These are phyloP conservation scores for Vigna radiata DNA, from an alignment of 306 rosid genomes.

Conservation along the genomic window DNA sequence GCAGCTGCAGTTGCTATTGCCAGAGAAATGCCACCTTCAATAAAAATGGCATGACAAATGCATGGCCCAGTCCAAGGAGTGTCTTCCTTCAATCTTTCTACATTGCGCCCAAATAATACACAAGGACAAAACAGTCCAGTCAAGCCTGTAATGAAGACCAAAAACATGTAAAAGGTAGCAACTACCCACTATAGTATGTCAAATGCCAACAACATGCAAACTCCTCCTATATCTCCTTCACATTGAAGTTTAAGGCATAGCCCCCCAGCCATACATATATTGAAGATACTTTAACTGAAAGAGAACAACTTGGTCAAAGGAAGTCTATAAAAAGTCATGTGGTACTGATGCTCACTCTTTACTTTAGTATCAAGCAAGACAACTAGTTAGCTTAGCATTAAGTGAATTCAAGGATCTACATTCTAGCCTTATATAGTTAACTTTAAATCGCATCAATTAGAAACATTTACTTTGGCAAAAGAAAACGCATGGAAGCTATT, in stretches of 20 bases:
- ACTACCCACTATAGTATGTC: neutral
- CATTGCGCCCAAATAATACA: constrained; percentile 88
- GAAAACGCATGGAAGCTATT: no score
- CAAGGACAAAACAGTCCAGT: constrained; percentile 94
- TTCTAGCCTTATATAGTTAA: neutral
- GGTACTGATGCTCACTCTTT: neutral
- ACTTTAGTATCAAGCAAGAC: neutral
- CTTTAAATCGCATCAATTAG: neutral
- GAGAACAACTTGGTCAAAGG: constrained; percentile 6
- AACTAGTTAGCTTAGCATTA: constrained; percentile 25
- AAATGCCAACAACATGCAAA: constrained; percentile 26
- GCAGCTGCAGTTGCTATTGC: constrained; percentile 74
- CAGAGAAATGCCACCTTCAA: constrained; percentile 93
- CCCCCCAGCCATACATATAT: constrained; percentile 2
- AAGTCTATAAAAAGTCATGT: constrained; percentile 5
- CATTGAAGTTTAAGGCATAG: neutral
- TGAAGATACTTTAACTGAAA: constrained; percentile 29
- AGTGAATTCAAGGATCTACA: constrained; percentile 17
- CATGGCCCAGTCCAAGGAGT: constrained; percentile 85
- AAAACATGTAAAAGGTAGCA: constrained; percentile 32
- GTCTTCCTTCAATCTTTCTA: constrained; percentile 77
- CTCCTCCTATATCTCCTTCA: neutral
- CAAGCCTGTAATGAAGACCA: constrained; percentile 63
- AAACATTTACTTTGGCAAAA: neutral
- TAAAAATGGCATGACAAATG: constrained; percentile 85